Conservation (phyloP, 129 eudicot species). For the Chrysanthemum makinoi region DNA sequence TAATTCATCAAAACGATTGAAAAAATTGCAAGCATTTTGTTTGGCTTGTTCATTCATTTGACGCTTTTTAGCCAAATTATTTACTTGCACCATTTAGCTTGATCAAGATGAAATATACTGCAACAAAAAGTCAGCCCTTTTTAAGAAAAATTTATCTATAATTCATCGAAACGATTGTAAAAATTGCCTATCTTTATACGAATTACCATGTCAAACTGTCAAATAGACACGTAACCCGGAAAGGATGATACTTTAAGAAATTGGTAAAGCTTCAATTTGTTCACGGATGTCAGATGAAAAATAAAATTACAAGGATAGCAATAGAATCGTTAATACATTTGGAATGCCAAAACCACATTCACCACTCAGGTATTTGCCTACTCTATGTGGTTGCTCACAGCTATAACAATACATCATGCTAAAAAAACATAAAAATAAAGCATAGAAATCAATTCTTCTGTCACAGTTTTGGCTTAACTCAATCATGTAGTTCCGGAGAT, state of each 20-base stretch:
- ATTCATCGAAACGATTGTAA: no score
- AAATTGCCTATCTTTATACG: background rate
- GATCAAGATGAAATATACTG: no score
- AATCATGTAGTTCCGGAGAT: slow-evolving; percentile 6
- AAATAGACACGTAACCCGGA: background rate
- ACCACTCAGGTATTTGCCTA: slow-evolving; percentile 20
- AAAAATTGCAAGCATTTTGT: no score
- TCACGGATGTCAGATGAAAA: slow-evolving; percentile 19
- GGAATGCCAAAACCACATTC: slow-evolving; percentile 22
- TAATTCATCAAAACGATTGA: no score
- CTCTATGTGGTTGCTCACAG: background rate
- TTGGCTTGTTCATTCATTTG: no score
- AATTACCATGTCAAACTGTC: background rate
- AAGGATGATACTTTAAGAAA: slow-evolving; percentile 18
- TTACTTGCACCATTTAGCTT: no score
- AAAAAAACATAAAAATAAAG: slow-evolving; percentile 1
- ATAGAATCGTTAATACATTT: slow-evolving; percentile 20
- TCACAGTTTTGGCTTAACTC: slow-evolving; percentile 12
- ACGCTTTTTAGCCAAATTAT: no score
- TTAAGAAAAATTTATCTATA: no score
- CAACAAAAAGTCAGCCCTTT: no score
- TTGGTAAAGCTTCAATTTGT: slow-evolving; percentile 19
- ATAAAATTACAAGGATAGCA: slow-evolving; percentile 15
- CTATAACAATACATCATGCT: slow-evolving; percentile 2
- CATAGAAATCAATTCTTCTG: slow-evolving; percentile 9